These are phyloP conservation scores for Leccinum boreale DNA, from an alignment of 768 basidiomycete species.

Conservation along the genomic window DNA sequence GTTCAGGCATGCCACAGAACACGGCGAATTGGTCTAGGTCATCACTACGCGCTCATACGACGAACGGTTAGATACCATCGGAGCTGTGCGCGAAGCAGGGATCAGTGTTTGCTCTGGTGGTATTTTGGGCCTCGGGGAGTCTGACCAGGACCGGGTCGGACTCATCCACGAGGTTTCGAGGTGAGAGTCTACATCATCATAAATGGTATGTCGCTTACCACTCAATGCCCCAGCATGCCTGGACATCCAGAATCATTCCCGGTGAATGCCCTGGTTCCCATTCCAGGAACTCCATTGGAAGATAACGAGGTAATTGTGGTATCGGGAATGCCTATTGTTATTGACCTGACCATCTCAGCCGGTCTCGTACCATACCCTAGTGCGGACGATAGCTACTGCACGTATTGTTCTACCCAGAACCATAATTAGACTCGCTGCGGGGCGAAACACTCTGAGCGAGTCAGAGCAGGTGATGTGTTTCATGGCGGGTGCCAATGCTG, in stretches of 20 bases:
- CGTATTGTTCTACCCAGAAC: constrained; percentile 88
- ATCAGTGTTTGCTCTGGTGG: constrained; percentile 98
- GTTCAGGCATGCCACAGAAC: background rate
- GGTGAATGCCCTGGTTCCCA: constrained; percentile 95
- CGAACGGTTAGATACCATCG: constrained; percentile 86
- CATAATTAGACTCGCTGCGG: constrained; percentile 94
- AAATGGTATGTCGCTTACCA: constrained; percentile 4
- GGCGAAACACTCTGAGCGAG: constrained; percentile 84
- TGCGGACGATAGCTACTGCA: constrained; percentile 94
- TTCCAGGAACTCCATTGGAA: constrained; percentile 91
- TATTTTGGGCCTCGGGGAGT: constrained; percentile 91
- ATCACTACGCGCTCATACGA: constrained; percentile 95
- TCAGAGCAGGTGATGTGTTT: constrained; percentile 97
- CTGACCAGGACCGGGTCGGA: constrained; percentile 85
- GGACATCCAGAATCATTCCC: constrained; percentile 99
- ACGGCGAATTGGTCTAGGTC: constrained; percentile 50
- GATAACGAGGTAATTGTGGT: constrained; percentile 66
- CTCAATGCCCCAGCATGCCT: constrained; percentile 58
- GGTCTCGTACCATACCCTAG: constrained; percentile 75
- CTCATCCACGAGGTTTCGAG: constrained; percentile 91
- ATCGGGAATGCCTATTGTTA: background rate
- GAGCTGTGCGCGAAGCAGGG: constrained; percentile 88
- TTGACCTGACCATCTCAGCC: constrained; percentile 45
- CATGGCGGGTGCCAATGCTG: constrained; percentile 97
- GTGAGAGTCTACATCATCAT: constrained; percentile 42